Evolutionary conservation across 2,329 filamentous ascomycete genomes (phyloP).

Genomic region (Colletotrichum orbiculare): DNA sequence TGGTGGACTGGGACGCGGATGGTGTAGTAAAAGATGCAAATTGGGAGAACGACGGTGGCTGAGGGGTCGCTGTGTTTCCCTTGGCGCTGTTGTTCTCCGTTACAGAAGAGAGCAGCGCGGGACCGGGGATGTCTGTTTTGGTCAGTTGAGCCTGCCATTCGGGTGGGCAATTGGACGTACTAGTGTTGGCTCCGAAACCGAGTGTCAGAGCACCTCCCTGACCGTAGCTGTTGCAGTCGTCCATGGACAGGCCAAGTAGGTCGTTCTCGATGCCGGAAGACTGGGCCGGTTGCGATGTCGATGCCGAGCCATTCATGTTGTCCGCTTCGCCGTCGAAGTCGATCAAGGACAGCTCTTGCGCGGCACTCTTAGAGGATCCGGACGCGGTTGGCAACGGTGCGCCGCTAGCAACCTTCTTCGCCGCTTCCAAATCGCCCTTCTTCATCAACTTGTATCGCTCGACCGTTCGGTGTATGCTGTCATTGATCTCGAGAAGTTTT

Average conservation of each 20-base stretch:
- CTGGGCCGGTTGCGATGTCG: conserved; percentile 54
- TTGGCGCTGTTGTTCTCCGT: conserved; percentile 70
- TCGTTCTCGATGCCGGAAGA: conserved; percentile 86
- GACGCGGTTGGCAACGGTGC: conserved; percentile 58
- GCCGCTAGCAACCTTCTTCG: conserved; percentile 85
- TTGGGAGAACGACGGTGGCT: conserved; percentile 62
- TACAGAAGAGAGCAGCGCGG: conserved; percentile 71
- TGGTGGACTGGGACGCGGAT: conserved; percentile 61
- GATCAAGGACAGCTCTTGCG: conserved; percentile 88
- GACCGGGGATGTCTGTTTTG: conserved; percentile 69
- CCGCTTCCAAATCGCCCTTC: conserved; percentile 89
- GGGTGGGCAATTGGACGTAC: conserved; percentile 54
- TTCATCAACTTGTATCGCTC: conserved; percentile 96
- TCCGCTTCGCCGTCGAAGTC: conserved; percentile 82
- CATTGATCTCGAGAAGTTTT: conserved; percentile 96
- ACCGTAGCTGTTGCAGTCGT: conserved; percentile 72
- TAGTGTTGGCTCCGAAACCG: conserved; percentile 77
- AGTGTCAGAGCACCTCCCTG: conserved; percentile 86
- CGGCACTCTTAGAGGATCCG: conserved; percentile 63
- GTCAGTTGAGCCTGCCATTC: conserved; percentile 42
- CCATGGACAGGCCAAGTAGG: conserved; percentile 86
- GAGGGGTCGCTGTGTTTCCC: conserved; percentile 47
- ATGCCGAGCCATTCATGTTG: conserved; percentile 52
- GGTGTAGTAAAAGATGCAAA: conserved; percentile 67
- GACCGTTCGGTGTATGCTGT: conserved; percentile 97